phyloP scores from a whole-genome alignment of 148 eudicot genomes.

The Drosera capensis region DNA sequence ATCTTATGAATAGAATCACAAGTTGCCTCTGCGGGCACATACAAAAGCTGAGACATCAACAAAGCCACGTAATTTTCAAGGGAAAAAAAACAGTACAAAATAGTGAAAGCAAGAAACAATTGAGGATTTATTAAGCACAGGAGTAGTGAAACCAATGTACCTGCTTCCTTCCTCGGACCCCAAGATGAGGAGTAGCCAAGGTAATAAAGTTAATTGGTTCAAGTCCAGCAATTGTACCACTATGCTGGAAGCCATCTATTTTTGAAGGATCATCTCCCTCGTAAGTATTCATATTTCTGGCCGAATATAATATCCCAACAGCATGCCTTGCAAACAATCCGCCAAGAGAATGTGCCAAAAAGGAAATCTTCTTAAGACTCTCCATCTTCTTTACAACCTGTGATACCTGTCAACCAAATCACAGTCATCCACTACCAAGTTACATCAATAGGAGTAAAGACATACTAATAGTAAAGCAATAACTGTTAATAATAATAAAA shows the following conservation, averaged over 20 bases:
- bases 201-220: conserved; percentile 85
- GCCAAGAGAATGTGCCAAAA: conserved; percentile 96
- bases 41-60: too few relatives aligned
- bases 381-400: conserved; percentile 57
- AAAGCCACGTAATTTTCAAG: too few relatives aligned
- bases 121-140: not conserved
- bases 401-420: conserved; percentile 36
- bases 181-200: conserved; percentile 97
- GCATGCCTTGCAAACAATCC: conserved; percentile 95
- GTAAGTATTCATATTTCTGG: conserved; percentile 12
- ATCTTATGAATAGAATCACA: too few relatives aligned
- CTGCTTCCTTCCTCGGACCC: conserved; percentile 97
- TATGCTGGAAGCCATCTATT: conserved; percentile 11
- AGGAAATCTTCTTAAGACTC: conserved; percentile 73
- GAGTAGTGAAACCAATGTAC: conserved; percentile 17
- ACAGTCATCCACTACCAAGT: not conserved
- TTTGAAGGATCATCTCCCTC: conserved; percentile 18
- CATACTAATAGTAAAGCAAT: too few relatives aligned
- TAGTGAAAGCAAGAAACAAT: not conserved
- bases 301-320: conserved; percentile 47
- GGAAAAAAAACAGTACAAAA: not conserved
- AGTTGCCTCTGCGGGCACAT: too few relatives aligned
- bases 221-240: conserved; percentile 63
- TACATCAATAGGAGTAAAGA: too few relatives aligned
- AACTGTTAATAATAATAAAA: conserved; percentile 3